phyloP scores from a whole-genome alignment of 768 basidiomycete species.

The Daedaleopsis sinensis region DNA sequence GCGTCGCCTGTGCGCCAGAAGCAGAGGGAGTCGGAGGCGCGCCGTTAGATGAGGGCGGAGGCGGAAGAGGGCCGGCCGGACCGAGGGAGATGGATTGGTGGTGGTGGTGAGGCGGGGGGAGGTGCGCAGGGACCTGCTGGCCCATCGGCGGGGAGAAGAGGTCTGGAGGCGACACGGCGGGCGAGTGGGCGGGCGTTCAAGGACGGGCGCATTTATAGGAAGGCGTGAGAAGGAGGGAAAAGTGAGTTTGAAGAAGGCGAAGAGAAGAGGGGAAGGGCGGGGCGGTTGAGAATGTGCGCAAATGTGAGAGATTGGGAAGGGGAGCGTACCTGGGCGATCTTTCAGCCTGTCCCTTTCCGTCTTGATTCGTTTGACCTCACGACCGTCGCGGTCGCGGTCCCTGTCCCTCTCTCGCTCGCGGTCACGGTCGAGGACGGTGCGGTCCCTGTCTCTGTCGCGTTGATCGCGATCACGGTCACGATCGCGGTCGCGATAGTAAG shows the following conservation, averaged over 20 bases:
- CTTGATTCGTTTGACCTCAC: slow-evolving; percentile 67
- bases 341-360: slow-evolving; percentile 54
- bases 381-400: slow-evolving; percentile 41
- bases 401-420: slow-evolving; percentile 42
- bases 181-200: background rate
- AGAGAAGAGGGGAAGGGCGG: slow-evolving; percentile 26
- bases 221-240: slow-evolving; percentile 15
- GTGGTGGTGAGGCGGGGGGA: slow-evolving; percentile 19
- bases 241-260: slow-evolving; percentile 29
- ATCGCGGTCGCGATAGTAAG: slow-evolving; percentile 34
- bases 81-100: slow-evolving; percentile 30
- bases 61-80: slow-evolving; percentile 16
- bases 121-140: slow-evolving; percentile 18
- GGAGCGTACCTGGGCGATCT: slow-evolving; percentile 46
- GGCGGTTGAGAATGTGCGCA: slow-evolving; percentile 15
- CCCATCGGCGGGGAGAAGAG: slow-evolving; percentile 28
- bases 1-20: slow-evolving; percentile 30
- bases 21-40: slow-evolving; percentile 14
- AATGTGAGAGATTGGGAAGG: slow-evolving; percentile 17
- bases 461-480: slow-evolving; percentile 36
- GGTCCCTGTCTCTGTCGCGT: slow-evolving; percentile 34
- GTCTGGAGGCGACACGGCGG: slow-evolving; percentile 13
- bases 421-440: slow-evolving; percentile 32
- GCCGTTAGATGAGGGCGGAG: slow-evolving; percentile 16
- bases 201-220: background rate